Evolutionary conservation across 352 stramenopile species (phyloP).

Genomic region (Phytophthora sp.): DNA sequence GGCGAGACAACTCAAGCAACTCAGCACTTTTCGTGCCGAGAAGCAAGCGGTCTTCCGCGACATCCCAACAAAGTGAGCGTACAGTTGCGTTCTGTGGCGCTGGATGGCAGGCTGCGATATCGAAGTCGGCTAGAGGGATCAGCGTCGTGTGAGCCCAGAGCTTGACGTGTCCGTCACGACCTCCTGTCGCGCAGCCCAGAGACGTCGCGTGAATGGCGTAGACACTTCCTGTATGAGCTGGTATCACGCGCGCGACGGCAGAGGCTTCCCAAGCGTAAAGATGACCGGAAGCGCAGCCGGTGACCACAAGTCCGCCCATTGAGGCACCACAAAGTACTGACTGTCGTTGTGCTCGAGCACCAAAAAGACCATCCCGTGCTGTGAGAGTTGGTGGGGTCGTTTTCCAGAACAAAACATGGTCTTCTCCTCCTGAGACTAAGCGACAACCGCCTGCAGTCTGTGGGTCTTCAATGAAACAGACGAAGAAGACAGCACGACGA

Average conservation of each 20-base stretch:
- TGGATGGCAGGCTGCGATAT: slow-evolving; percentile 56
- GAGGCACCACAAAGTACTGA: slow-evolving; percentile 65
- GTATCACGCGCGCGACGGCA: slow-evolving; percentile 57
- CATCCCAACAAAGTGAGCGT: slow-evolving; percentile 72
- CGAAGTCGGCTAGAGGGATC: slow-evolving; percentile 66
- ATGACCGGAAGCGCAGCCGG: slow-evolving; percentile 66
- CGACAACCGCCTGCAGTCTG: slow-evolving; percentile 51
- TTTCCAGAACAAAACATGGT: slow-evolving; percentile 81
- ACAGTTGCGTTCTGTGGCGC: slow-evolving; percentile 53
- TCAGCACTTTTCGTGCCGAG: slow-evolving; percentile 73
- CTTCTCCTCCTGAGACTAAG: slow-evolving; percentile 65
- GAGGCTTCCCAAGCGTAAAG: slow-evolving; percentile 79
- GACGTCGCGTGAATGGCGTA: slow-evolving; percentile 70
- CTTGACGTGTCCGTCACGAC: slow-evolving; percentile 72
- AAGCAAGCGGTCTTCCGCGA: slow-evolving; percentile 70
- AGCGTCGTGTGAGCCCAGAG: slow-evolving; percentile 61
- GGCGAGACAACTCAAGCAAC: slow-evolving; percentile 69
- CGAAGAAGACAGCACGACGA: slow-evolving; percentile 62
- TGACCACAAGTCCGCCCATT: slow-evolving; percentile 59
- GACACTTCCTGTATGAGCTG: slow-evolving; percentile 71
- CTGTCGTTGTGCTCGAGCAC: slow-evolving; percentile 59
- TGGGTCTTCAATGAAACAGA: slow-evolving; percentile 64
- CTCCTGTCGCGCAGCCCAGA: slow-evolving; percentile 62
- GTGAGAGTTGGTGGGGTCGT: slow-evolving; percentile 57
- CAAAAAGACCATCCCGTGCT: slow-evolving; percentile 66